phyloP scores from a whole-genome alignment of 2,329 filamentous ascomycete species.

The Nothophaeocryptopus gaeumannii region DNA sequence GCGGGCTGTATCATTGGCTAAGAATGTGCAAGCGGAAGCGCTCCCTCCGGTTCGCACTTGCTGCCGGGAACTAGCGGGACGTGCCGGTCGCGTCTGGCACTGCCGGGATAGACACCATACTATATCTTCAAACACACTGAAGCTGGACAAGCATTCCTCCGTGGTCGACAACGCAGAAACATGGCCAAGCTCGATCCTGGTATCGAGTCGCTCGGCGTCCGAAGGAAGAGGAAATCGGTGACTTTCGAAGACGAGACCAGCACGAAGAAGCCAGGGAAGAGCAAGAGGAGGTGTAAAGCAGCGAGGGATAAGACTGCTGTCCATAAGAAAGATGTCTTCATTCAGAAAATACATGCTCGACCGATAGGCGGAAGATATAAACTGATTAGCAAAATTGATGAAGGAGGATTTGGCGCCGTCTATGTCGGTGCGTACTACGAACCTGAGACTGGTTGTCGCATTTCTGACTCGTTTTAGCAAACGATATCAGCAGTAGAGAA shows the following conservation, averaged over 20 bases:
- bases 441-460: not conserved
- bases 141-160: no score
- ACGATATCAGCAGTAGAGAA: slow-evolving; percentile 1
- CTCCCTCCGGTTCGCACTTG: no score
- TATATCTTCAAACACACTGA: no score
- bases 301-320: not conserved
- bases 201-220: not conserved
- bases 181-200: not conserved
- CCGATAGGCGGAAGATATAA: not conserved
- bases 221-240: not conserved
- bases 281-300: not conserved
- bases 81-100: no score
- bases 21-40: no score
- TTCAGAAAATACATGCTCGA: not conserved
- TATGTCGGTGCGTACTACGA: slow-evolving; percentile 5
- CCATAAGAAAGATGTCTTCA: slow-evolving; percentile 4
- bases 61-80: no score
- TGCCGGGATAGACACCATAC: no score
- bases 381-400: slow-evolving; percentile 4
- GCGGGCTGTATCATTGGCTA: no score
- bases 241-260: not conserved
- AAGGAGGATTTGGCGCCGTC: slow-evolving; percentile 7
- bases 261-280: not conserved
- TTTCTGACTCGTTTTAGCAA: slow-evolving; percentile 5
- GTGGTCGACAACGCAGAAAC: not conserved